Conservation (phyloP, 2,329 filamentous ascomycete species). For the Hypoxylon sp. region DNA sequence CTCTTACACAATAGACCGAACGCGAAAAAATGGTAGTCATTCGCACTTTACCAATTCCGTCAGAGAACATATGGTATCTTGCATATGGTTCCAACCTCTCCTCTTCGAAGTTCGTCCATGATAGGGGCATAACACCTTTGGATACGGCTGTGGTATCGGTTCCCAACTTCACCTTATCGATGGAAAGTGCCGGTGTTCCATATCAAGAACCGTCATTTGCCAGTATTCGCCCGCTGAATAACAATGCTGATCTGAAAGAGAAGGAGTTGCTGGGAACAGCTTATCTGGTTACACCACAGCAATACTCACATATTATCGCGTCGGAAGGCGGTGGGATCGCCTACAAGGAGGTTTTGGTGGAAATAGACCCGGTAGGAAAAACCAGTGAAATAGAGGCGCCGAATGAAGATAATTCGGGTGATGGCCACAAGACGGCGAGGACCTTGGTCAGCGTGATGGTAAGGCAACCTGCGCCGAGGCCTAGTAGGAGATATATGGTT, state of each 20-base stretch:
- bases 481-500: conserved; percentile 16
- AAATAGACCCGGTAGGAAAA: not conserved
- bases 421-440: not conserved
- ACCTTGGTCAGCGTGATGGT: conserved; percentile 8
- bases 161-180: not conserved
- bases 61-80: not conserved
- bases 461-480: conserved; percentile 6
- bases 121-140: not conserved
- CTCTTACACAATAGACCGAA: too few relatives aligned
- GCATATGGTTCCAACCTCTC: not conserved
- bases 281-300: not conserved
- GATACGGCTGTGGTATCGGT: not conserved
- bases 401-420: too few relatives aligned
- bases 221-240: not conserved
- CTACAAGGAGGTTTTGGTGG: not conserved
- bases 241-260: not conserved
- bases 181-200: not conserved
- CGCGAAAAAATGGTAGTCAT: too few relatives aligned
- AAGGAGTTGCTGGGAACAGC: not conserved
- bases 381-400: too few relatives aligned
- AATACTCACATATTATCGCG: not conserved
- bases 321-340: not conserved
- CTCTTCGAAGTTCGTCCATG: not conserved
- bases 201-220: not conserved
- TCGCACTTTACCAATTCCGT: too few relatives aligned